These are phyloP conservation scores for Pichia sp. DNA, from an alignment of 1,139 yeast species.

Conservation along the genomic window DNA sequence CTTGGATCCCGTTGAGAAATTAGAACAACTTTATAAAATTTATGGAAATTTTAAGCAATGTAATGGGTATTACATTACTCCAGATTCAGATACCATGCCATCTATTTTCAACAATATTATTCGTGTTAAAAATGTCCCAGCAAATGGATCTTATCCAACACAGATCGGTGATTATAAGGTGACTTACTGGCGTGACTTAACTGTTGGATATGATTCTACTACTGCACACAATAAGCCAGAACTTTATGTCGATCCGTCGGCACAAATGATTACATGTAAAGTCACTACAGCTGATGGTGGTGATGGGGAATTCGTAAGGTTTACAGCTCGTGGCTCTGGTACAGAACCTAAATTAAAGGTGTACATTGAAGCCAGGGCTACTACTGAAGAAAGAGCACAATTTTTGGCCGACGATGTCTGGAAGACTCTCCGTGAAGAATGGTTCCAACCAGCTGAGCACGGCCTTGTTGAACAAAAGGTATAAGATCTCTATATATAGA, in stretches of 20 bases:
- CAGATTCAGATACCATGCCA: slow-evolving; percentile 48
- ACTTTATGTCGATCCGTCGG: slow-evolving; percentile 65
- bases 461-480: slow-evolving; percentile 39
- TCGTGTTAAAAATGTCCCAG: slow-evolving; percentile 18
- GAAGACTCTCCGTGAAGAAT: slow-evolving; percentile 50
- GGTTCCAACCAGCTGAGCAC: slow-evolving; percentile 58
- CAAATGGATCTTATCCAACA: slow-evolving; percentile 11
- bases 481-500: no score
- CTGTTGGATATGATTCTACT: slow-evolving; percentile 74
- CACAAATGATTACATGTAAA: slow-evolving; percentile 84
- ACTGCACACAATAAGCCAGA: slow-evolving; percentile 57
- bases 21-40: slow-evolving; percentile 56
- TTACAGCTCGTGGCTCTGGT: slow-evolving; percentile 93
- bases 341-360: slow-evolving; percentile 95
- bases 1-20: slow-evolving; percentile 44
- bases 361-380: slow-evolving; percentile 75
- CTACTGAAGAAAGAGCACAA: slow-evolving; percentile 44
- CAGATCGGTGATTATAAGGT: slow-evolving; percentile 55
- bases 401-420: slow-evolving; percentile 65
- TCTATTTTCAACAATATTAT: slow-evolving; percentile 41
- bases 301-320: slow-evolving; percentile 47
- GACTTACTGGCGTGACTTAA: slow-evolving; percentile 76
- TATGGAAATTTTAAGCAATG: slow-evolving; percentile 83
- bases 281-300: slow-evolving; percentile 31
- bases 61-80: slow-evolving; percentile 80